Conservation (phyloP, 345 rosid genomes). For the Eucalyptus decipiens region DNA sequence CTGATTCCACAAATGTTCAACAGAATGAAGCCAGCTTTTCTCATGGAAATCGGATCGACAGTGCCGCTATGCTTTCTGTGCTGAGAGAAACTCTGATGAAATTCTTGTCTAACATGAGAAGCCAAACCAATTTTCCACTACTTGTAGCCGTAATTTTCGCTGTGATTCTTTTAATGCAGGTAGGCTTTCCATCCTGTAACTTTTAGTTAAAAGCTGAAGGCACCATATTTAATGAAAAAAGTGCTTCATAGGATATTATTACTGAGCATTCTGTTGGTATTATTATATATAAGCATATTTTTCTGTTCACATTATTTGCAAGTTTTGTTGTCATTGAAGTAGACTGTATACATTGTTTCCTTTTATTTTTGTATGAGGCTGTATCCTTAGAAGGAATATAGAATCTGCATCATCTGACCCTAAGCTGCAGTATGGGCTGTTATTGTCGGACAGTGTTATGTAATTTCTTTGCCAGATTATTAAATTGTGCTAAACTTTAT, state of each 20-base stretch:
- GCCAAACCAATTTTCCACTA: slow-evolving; percentile 43
- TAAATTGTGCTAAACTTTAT: neutral
- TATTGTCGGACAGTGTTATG: neutral
- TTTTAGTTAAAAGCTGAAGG: neutral
- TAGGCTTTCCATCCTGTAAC: neutral
- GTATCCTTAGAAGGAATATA: neutral
- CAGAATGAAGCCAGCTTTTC: neutral
- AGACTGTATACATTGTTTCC: neutral
- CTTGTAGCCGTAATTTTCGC: slow-evolving; percentile 48
- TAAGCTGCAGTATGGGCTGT: neutral
- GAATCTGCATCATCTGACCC: neutral
- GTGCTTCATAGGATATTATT: neutral
- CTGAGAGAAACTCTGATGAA: slow-evolving; percentile 20
- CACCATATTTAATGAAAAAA: neutral
- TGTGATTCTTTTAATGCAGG: slow-evolving; percentile 88
- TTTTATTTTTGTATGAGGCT: neutral
- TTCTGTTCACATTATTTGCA: neutral
- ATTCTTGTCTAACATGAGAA: slow-evolving; percentile 24
- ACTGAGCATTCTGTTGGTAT: neutral
- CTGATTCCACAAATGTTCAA: slow-evolving; percentile 7
- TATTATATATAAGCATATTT: neutral
- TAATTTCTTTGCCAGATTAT: neutral
- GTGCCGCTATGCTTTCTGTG: neutral
- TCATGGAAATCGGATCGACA: slow-evolving; percentile 13
- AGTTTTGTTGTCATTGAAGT: neutral